Evolutionary conservation across 441 rosid species (phyloP).

Genomic region (Croton laevigatus): DNA sequence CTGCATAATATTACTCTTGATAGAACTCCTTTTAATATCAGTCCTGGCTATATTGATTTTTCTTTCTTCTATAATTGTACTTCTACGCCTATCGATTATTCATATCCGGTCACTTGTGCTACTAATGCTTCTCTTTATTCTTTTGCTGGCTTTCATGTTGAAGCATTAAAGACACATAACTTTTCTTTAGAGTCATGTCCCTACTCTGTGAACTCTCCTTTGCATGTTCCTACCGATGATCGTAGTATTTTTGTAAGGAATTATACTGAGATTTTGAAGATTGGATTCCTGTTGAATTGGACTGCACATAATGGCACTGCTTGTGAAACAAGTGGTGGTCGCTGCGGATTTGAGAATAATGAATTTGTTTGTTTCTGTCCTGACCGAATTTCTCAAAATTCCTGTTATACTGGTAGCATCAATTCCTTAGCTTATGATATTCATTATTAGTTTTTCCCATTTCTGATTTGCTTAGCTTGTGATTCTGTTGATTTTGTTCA

Average conservation of each 20-base stretch:
- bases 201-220: constrained; percentile 33
- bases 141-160: constrained; percentile 36
- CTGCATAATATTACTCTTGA: constrained; percentile 38
- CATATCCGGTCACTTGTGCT: constrained; percentile 30
- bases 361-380: constrained; percentile 50
- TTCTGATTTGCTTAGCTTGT: neutral
- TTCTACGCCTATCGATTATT: constrained; percentile 6
- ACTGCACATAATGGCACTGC: constrained; percentile 33
- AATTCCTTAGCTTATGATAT: neutral
- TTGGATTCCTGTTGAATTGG: constrained; percentile 56
- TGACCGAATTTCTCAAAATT: constrained; percentile 26
- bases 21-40: constrained; percentile 35
- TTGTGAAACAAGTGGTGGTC: constrained; percentile 47
- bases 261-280: constrained; percentile 34
- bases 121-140: constrained; percentile 27
- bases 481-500: neutral
- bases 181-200: constrained; percentile 28
- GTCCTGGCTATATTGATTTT: constrained; percentile 23
- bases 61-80: constrained; percentile 48
- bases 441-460: neutral
- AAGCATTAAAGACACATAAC: neutral
- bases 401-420: constrained; percentile 44
- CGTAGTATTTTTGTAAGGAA: neutral
- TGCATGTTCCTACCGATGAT: constrained; percentile 12
- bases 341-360: constrained; percentile 41